A percentile compares a stretch with the other conserved stretches of the same genome.
phyloP scores from a whole-genome alignment of 1,284 basidiomycete genomes.

The Papiliotrema laurentii region DNA sequence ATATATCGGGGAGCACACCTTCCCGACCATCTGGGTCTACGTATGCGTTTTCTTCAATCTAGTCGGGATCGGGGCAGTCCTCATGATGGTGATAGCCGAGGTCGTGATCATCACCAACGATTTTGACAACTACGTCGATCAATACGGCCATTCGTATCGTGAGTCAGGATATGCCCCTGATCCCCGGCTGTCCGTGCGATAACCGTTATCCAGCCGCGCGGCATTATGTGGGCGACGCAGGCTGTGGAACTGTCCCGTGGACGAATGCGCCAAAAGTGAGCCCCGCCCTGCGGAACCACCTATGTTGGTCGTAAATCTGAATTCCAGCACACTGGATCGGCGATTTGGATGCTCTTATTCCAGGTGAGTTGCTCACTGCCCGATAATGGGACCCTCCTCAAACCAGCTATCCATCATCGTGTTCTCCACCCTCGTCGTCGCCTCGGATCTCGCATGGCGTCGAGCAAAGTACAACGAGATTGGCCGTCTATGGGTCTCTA shows the following conservation, averaged over 20 bases:
- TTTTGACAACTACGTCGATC: constrained; percentile 15
- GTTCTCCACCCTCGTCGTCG: constrained; percentile 18
- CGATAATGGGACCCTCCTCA: not conserved
- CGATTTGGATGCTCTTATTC: constrained; percentile 16
- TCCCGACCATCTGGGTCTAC: constrained; percentile 7
- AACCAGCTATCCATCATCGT: constrained; percentile 17
- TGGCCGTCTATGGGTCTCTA: constrained; percentile 12
- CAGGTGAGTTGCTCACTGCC: constrained; percentile 7
- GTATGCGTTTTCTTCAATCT: constrained; percentile 5
- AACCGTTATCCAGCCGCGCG: constrained; percentile 10
- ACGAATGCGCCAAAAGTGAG: constrained; percentile 23
- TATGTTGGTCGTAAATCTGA: not conserved
- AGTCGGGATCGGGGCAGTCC: constrained; percentile 1
- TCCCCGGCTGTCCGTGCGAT: no score
- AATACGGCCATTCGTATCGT: constrained; percentile 21
- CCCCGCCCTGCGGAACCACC: not conserved
- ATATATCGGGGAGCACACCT: constrained; percentile 1
- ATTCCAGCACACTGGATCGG: constrained; percentile 12
- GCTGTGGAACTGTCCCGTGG: constrained; percentile 21
- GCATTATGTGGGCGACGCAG: constrained; percentile 16
- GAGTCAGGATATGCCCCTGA: constrained; percentile 1
- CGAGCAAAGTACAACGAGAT: constrained; percentile 9
- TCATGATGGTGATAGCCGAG: constrained; percentile 18
- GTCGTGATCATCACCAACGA: constrained; percentile 20
- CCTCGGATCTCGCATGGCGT: constrained; percentile 21